Evolutionary conservation across 73 alveolate genomes (phyloP), one percentile per base, ranked within the genome.

Genomic region (Paramecium tetraurelia): DNA sequence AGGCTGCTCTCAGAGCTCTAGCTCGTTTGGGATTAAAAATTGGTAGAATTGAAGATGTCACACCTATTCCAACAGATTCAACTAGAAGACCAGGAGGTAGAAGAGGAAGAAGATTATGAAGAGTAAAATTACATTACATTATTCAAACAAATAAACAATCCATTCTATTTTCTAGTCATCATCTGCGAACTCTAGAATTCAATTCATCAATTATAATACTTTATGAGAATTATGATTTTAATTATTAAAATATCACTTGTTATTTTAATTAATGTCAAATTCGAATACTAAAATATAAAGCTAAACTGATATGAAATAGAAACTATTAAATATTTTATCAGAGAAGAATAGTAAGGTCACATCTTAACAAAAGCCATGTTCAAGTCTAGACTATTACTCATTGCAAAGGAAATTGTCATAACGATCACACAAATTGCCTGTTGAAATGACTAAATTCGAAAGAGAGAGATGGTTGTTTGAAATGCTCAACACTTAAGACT

Each of bases 41-140:
- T 86, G 99, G 99, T 71, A 98, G 99, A 93, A 98, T 98, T 86
- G 99, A 98, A 96, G 99, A 98, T 95, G 99, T 98, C 90, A 98
- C 99, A 16, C 99, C 99, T 77, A 97, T 98, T 89, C 99, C 99
- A 92, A 98, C 99, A 89, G 99, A 98, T 94, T 92, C 98, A 93
- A 98, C 99, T 77, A 97, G 99, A 93, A 95, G 99, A 94, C 98
- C 94, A 89, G 99, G 99, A 48, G 99, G 99, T 76, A 96, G 99
- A 94, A 98, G 99, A 95, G 99, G 99, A 43, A 98, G 99, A 93
- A 98, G 99, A 95, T 95, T 98, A 94, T 98, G 96, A 96, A 33
- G 38, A 72, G 46, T 35, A 29, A 36, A 36, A 72, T 29, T 70
- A 72, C 46, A 63, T 63, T 63, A 63, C 84, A 63, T 31, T 53